These are phyloP conservation scores for Exsudoporus frostii DNA, from an alignment of 768 basidiomycete species.

Conservation along the genomic window DNA sequence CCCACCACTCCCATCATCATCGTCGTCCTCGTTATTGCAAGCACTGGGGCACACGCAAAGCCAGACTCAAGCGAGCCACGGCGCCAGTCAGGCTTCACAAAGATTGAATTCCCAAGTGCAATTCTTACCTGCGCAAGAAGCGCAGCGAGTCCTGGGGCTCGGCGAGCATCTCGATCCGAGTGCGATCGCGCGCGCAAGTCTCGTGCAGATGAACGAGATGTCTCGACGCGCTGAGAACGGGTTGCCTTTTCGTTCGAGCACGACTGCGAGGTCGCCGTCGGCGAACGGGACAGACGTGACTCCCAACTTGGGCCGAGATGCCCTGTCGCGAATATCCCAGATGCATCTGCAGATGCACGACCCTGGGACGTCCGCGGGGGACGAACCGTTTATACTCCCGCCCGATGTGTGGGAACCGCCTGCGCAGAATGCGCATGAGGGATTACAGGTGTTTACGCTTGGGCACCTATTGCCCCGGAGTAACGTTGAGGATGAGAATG, in stretches of 20 bases:
- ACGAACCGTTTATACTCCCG: conserved; percentile 29
- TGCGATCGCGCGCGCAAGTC: conserved; percentile 58
- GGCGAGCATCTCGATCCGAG: conserved; percentile 46
- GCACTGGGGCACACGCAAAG: conserved; percentile 19
- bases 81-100: background rate
- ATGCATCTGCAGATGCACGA: conserved; percentile 44
- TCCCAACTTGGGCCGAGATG: conserved; percentile 35
- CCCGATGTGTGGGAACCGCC: conserved; percentile 27
- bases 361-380: conserved; percentile 24
- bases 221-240: conserved; percentile 56
- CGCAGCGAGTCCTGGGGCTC: conserved; percentile 47
- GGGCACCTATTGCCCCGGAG: conserved; percentile 69
- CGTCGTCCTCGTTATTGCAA: conserved; percentile 27
- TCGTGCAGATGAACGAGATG: conserved; percentile 78
- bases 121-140: conserved; percentile 57
- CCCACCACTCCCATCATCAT: conserved; percentile 11
- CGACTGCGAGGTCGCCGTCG: conserved; percentile 15
- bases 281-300: conserved; percentile 17
- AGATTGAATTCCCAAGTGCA: conserved; percentile 18
- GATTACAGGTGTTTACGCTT: conserved; percentile 76
- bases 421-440: conserved; percentile 46
- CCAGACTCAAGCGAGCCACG: conserved; percentile 9
- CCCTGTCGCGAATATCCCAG: conserved; percentile 47
- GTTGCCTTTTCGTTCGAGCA: conserved; percentile 25
- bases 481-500: conserved; percentile 47